These are phyloP conservation scores for Eutypella sp. DNA, from an alignment of 2,329 filamentous ascomycete genomes.

Conservation along the genomic window DNA sequence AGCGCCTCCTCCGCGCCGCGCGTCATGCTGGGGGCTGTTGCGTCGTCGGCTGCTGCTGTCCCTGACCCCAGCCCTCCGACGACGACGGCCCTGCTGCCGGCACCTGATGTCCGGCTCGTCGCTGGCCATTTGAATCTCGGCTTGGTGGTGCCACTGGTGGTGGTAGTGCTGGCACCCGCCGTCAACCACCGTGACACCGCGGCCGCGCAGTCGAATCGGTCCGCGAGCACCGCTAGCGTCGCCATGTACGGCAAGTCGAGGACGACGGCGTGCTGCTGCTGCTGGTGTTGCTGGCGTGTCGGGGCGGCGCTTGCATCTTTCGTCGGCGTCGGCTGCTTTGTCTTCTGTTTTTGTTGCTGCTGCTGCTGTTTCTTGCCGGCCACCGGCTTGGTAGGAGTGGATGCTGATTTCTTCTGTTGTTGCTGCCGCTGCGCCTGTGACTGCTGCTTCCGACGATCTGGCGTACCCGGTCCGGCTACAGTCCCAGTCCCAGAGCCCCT, in stretches of 20 bases:
- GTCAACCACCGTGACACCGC: conserved; percentile 51
- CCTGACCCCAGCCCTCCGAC: no score
- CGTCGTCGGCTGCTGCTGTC: conserved; percentile 31
- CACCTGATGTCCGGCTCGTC: conserved; percentile 25
- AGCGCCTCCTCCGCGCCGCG: conserved; percentile 57
- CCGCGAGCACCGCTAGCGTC: conserved; percentile 65
- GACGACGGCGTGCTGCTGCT: not conserved
- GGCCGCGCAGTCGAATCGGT: conserved; percentile 64
- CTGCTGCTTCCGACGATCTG: no score
- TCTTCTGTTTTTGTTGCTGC: not conserved
- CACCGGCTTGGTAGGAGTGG: no score
- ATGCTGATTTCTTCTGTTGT: no score
- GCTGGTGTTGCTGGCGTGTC: not conserved
- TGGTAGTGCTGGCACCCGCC: no score
- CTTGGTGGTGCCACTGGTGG: no score
- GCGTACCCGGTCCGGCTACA: no score
- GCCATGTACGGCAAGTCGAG: conserved; percentile 58
- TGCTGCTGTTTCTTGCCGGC: no score
- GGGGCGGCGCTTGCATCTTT: no score
- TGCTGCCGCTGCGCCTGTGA: no score
- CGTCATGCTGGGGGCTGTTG: conserved; percentile 25
- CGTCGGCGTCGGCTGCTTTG: not conserved
- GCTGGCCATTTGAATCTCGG: conserved; percentile 52
- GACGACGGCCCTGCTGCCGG: not conserved
- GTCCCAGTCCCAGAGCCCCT: no score